phyloP scores from a whole-genome alignment of 495 filamentous ascomycete species.

The Neurospora sp. region DNA sequence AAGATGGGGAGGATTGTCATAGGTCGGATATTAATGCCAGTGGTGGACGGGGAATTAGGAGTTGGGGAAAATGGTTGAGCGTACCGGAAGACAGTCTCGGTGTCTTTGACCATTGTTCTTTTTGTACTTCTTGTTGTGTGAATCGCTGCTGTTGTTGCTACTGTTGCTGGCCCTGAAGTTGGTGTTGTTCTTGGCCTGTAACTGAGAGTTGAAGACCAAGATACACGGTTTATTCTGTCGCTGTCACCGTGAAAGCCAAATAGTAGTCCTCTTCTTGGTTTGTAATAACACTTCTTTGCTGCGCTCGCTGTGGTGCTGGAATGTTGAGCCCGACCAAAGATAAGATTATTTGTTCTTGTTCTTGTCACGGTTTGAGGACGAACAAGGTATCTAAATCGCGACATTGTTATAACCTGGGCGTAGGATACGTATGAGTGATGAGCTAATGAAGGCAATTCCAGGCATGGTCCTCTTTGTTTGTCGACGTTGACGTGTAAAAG shows the following conservation, averaged over 20 bases:
- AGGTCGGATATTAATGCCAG: too few species aligned
- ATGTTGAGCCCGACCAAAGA: not conserved
- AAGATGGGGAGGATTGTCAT: too few species aligned
- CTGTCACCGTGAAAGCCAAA: not conserved
- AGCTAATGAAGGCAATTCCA: not conserved
- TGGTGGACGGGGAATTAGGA: too few species aligned
- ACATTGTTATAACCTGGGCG: not conserved
- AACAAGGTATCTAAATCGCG: not conserved
- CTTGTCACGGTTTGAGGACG: not conserved
- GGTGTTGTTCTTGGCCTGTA: not conserved
- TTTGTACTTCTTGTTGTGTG: not conserved
- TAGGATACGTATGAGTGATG: not conserved
- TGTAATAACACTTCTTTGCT: not conserved
- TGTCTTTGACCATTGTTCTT: conserved; percentile 8
- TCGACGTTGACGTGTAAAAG: not conserved
- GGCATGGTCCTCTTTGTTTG: not conserved
- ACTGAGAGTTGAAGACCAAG: not conserved
- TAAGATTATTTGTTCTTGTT: not conserved
- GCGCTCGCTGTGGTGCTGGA: not conserved
- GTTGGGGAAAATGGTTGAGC: too few species aligned
- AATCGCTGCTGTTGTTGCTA: not conserved
- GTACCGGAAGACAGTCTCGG: conserved; percentile 1
- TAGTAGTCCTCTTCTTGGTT: not conserved
- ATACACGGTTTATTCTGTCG: not conserved
- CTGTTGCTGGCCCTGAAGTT: not conserved